These are phyloP conservation scores for Licmophora abbreviata DNA, from an alignment of 108 stramenopile genomes.

Conservation along the genomic window DNA sequence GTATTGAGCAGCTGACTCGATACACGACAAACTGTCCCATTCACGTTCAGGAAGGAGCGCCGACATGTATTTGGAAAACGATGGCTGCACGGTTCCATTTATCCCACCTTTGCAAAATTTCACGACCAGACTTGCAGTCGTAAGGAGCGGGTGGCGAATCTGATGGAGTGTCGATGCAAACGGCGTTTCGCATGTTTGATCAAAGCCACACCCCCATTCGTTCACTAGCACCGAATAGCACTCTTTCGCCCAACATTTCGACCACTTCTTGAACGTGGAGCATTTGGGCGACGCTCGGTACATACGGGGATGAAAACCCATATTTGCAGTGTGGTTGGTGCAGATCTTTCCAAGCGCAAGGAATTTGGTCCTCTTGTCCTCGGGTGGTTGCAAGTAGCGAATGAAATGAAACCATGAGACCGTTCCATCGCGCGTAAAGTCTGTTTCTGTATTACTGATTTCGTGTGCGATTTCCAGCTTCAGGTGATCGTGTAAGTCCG, in stretches of 20 bases:
- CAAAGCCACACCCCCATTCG: slow-evolving; percentile 31
- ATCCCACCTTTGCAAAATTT: slow-evolving; percentile 36
- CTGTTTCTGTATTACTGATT: slow-evolving; percentile 4
- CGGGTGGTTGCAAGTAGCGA: slow-evolving; percentile 15
- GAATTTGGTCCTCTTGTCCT: slow-evolving; percentile 7
- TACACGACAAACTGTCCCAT: slow-evolving; percentile 25
- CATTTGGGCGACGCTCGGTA: slow-evolving; percentile 25
- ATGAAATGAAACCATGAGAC: slow-evolving; percentile 31
- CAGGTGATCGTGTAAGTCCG: slow-evolving; percentile 6
- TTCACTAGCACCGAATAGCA: slow-evolving; percentile 15
- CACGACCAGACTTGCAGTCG: slow-evolving; percentile 32
- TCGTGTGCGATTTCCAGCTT: slow-evolving; percentile 34
- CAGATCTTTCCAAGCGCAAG: slow-evolving; percentile 23
- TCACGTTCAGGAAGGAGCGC: slow-evolving; percentile 28
- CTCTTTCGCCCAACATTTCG: slow-evolving; percentile 38
- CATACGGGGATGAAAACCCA: slow-evolving; percentile 52
- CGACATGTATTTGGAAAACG: slow-evolving; percentile 20
- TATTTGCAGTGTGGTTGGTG: slow-evolving; percentile 14
- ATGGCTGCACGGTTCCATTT: slow-evolving; percentile 22
- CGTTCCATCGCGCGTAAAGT: slow-evolving; percentile 44
- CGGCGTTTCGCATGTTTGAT: slow-evolving; percentile 6
- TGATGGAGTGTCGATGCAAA: slow-evolving; percentile 18
- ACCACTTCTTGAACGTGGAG: slow-evolving; percentile 22
- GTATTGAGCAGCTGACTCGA: slow-evolving; percentile 35
- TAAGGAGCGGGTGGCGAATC: slow-evolving; percentile 38